Evolutionary conservation across 345 rosid species (phyloP).

Genomic region (Heritiera littoralis): DNA sequence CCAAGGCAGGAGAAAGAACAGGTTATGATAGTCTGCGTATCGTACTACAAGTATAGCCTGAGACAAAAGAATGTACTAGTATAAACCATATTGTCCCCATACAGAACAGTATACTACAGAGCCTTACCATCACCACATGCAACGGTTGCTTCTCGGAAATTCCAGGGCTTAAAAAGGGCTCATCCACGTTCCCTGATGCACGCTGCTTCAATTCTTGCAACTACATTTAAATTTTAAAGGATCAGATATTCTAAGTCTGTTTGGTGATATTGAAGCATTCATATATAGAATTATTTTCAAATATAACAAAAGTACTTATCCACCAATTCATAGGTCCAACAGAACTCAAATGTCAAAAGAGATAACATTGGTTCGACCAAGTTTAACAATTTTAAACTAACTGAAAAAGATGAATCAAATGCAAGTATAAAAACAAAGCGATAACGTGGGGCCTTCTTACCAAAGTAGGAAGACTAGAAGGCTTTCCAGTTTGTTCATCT

Average conservation of each 20-base stretch:
- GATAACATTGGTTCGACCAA: neutral
- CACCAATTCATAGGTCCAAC: neutral
- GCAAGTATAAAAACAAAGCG: neutral
- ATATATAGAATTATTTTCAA: neutral
- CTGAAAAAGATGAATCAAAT: neutral
- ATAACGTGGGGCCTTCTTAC: slow-evolving; percentile 32
- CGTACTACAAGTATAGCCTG: neutral
- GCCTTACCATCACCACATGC: slow-evolving; percentile 92
- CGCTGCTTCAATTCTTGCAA: slow-evolving; percentile 95
- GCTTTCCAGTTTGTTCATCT: slow-evolving; percentile 78
- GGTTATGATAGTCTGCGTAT: neutral
- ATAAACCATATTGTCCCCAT: neutral
- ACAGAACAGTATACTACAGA: neutral
- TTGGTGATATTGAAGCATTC: neutral
- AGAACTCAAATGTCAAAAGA: neutral
- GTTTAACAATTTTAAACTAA: neutral
- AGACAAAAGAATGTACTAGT: neutral
- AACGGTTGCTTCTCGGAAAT: slow-evolving; percentile 89
- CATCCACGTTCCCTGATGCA: slow-evolving; percentile 69
- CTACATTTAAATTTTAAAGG: slow-evolving; percentile 43
- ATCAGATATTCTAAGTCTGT: slow-evolving; percentile 15
- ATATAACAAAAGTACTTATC: neutral
- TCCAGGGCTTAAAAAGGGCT: slow-evolving; percentile 77
- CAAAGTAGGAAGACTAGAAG: slow-evolving; percentile 83
- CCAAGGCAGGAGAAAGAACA: neutral